phyloP scores from a whole-genome alignment of 2,329 filamentous ascomycete species.

The Fusarium solani-melongenae region DNA sequence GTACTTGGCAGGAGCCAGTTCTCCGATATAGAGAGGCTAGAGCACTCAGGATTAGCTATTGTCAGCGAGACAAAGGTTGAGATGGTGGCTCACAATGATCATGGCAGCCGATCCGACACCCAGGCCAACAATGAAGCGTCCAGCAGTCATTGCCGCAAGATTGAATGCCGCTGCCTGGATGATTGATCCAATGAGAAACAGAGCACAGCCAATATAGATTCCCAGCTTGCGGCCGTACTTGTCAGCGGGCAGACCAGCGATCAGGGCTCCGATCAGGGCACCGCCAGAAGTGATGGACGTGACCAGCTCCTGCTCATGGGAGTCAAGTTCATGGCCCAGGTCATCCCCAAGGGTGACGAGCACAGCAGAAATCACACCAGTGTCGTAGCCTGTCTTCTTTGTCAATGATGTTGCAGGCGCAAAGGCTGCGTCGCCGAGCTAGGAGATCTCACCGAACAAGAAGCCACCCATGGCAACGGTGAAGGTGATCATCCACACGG shows the following conservation, averaged over 20 bases:
- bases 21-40: conserved; percentile 55
- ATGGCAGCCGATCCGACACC: conserved; percentile 60
- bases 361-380: conserved; percentile 52
- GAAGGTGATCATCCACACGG: conserved; percentile 33
- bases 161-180: conserved; percentile 38
- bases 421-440: not conserved
- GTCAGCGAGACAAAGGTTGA: too few species aligned
- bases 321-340: conserved; percentile 52
- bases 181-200: conserved; percentile 37
- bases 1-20: conserved; percentile 60
- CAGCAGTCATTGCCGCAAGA: conserved; percentile 41
- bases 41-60: not conserved
- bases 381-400: conserved; percentile 34
- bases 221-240: conserved; percentile 39
- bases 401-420: not conserved
- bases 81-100: too few species aligned
- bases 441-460: conserved; percentile 42
- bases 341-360: conserved; percentile 38
- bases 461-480: conserved; percentile 48
- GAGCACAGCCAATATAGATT: conserved; percentile 38
- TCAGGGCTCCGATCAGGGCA: conserved; percentile 39
- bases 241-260: conserved; percentile 39
- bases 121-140: conserved; percentile 58
- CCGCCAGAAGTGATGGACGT: conserved; percentile 61
- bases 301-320: conserved; percentile 60